Percentiles rank a stretch among this genome's conserved stretches.
Evolutionary conservation across 805 yeast species (phyloP).

Genomic region (Metschnikowia rubicola): DNA sequence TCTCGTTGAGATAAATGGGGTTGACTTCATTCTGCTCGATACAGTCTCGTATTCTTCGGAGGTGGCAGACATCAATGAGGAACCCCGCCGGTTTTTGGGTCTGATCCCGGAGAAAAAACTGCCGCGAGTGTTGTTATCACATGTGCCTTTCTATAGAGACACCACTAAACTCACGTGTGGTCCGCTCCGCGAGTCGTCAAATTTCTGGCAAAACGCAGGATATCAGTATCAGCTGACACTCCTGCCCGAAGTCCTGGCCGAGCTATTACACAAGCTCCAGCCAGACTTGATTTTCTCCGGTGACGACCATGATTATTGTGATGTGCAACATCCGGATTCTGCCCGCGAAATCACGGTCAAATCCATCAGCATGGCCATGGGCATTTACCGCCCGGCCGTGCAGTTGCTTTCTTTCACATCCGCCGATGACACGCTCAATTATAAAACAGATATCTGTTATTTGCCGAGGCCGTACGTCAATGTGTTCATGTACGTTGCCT

Average conservation of each 20-base stretch:
- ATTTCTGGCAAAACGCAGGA: constrained; percentile 18
- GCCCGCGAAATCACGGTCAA: constrained; percentile 38
- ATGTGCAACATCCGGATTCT: constrained; percentile 12
- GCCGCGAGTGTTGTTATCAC: constrained; percentile 24
- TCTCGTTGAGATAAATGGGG: constrained; percentile 24
- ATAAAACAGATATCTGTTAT: constrained; percentile 42
- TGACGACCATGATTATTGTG: constrained; percentile 28
- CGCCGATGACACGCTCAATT: constrained; percentile 16
- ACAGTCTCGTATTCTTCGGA: constrained; percentile 19
- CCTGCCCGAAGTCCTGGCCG: constrained; percentile 14
- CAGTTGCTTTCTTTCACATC: constrained; percentile 31
- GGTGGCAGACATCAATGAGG: constrained; percentile 10
- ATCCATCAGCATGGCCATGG: constrained; percentile 41
- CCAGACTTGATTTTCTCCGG: constrained; percentile 25
- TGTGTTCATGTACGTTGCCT: constrained; percentile 32
- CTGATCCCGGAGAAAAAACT: constrained; percentile 3
- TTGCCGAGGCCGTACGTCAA: constrained; percentile 46
- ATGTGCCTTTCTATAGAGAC: constrained; percentile 25
- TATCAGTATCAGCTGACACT: constrained; percentile 27
- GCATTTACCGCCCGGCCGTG: constrained; percentile 39
- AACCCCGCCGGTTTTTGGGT: constrained; percentile 16
- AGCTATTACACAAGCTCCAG: constrained; percentile 15
- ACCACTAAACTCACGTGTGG: constrained; percentile 19
- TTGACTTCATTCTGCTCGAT: constrained; percentile 28
- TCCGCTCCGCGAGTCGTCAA: constrained; percentile 19